These are phyloP conservation scores for Nannochloris sp. DNA, from an alignment of 139 green algal genomes.

Conservation along the genomic window DNA sequence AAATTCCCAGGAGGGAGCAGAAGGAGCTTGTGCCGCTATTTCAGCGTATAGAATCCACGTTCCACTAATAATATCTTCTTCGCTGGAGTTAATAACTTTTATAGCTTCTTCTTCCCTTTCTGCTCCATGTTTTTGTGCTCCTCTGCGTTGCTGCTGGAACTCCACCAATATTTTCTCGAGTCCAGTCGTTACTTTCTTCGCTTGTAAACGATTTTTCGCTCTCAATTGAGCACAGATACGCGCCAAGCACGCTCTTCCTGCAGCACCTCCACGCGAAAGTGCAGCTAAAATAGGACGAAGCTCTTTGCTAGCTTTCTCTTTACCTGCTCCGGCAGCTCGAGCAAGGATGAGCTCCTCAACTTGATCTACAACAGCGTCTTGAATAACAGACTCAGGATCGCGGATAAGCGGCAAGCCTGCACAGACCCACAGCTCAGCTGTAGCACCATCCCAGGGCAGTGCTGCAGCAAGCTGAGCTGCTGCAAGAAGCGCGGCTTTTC, in stretches of 20 bases:
- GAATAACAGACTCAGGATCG: slow-evolving; percentile 3
- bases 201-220: slow-evolving; percentile 13
- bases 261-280: slow-evolving; percentile 25
- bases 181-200: slow-evolving; percentile 7
- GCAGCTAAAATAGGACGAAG: slow-evolving; percentile 45
- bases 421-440: slow-evolving; percentile 50
- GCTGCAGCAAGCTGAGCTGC: slow-evolving; percentile 31
- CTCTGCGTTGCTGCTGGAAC: too few species aligned
- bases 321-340: slow-evolving; percentile 10
- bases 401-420: slow-evolving; percentile 49
- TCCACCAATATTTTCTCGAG: slow-evolving; percentile 16
- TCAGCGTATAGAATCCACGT: slow-evolving; percentile 57
- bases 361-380: slow-evolving; percentile 45
- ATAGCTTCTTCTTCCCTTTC: slow-evolving; percentile 25
- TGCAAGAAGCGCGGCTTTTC: slow-evolving; percentile 43
- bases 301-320: not conserved
- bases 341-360: slow-evolving; percentile 36
- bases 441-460: slow-evolving; percentile 31
- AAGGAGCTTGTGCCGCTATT: slow-evolving; percentile 42
- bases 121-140: slow-evolving; percentile 2
- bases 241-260: slow-evolving; percentile 30
- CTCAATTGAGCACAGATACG: slow-evolving; percentile 8
- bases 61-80: too few species aligned
- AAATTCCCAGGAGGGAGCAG: slow-evolving; percentile 64
- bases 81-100: too few species aligned